Percentiles rank a stretch among this genome's conserved stretches.
These are phyloP conservation scores for Ceratocystis diversiconidia DNA, from an alignment of 2,329 filamentous ascomycete genomes.

Conservation along the genomic window DNA sequence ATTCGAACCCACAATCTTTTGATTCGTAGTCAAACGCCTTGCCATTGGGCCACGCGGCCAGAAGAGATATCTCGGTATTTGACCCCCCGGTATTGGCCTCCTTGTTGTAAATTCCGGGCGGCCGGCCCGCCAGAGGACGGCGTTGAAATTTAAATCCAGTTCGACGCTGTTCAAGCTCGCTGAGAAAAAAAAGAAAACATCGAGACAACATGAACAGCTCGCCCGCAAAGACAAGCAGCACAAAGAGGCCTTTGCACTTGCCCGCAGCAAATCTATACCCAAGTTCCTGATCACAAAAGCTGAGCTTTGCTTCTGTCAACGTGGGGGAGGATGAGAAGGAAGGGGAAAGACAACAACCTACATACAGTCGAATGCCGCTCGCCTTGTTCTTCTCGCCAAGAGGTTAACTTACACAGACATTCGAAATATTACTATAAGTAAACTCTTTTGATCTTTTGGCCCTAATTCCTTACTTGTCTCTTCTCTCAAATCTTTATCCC, in stretches of 20 bases:
- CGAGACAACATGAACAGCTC: background rate
- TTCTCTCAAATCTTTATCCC: background rate
- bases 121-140: background rate
- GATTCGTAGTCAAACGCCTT: constrained; percentile 17
- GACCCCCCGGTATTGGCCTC: background rate
- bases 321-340: no score
- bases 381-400: no score
- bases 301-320: no score
- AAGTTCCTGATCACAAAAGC: no score
- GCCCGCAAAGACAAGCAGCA: background rate
- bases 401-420: no score
- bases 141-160: no score
- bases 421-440: no score
- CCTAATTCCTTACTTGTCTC: background rate
- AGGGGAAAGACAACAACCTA: no score
- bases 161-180: background rate
- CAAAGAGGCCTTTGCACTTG: no score
- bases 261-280: no score
- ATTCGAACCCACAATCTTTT: constrained; percentile 16
- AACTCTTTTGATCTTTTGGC: constrained; percentile 1
- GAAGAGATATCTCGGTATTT: no score
- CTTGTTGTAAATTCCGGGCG: background rate
- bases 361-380: no score
- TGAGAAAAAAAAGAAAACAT: background rate
- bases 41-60: constrained; percentile 14